Evolutionary conservation across 2,329 filamentous ascomycete species (phyloP), one percentile per base, ranked within the genome.

Genomic region (Juglanconis sp.): DNA sequence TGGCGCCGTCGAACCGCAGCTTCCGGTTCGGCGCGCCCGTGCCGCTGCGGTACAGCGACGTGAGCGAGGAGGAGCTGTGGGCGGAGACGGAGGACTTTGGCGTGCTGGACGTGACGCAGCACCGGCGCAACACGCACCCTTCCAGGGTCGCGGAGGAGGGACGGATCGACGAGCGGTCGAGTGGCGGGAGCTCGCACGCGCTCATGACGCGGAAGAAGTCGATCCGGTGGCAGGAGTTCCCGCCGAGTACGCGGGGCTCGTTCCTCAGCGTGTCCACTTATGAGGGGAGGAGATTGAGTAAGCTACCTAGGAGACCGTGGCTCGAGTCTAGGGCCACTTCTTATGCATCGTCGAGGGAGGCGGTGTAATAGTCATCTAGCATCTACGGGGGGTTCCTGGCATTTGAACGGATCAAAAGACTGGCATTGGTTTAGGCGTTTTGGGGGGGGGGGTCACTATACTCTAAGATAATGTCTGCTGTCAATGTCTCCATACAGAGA

Each of bases 21-120:
- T 69, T 64, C 63, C 56, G 63, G 31, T 69, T 68, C 48, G 64
- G 67, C 9, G 61, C 64, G 0, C 52, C 53, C 17, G 58, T 61
- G 5, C 63, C 67, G 3, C 59, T 68, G 42, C 57, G 65, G 6
- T 69, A 67, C 36, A 55, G 47, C 10, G 65, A 68, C 34, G 59
- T 63, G 35, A 65, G 61, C 4, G 65, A 62, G 47, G 63, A 65
- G 35, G 65, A 66, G n/a, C 49, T 61, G 62, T 63, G 61, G 61
- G 61, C 61, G 24, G 61, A 63, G 58, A 63, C 61, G 11, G 61
- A 63, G 40, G 64, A 65, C 10, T 48, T 56, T 48, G 32, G 74
- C 38, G 62, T 64, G 49, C 56, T 65, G 40, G 57, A 63, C 17
- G 62, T 65, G 10, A 61, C 57, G 35, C 53, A 62, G 51, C 47